Evolutionary conservation across 805 yeast genomes (phyloP).

Genomic region (Suhomyces tanzawaensis): DNA sequence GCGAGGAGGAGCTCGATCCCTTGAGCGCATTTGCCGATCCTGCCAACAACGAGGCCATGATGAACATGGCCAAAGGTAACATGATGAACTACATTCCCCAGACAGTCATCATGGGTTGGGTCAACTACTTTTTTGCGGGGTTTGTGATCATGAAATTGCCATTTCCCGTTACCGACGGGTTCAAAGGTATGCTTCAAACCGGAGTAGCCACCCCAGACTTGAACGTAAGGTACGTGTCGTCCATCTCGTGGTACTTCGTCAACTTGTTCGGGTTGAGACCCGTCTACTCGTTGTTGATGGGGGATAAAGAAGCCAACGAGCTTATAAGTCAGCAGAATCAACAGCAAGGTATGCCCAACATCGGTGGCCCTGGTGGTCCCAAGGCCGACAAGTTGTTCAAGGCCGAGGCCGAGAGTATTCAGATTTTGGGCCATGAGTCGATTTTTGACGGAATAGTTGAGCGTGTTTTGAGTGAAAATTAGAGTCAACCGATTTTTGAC

Average conservation of each 20-base stretch:
- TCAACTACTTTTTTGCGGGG: slow-evolving; percentile 88
- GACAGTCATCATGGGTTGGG: slow-evolving; percentile 94
- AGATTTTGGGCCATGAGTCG: slow-evolving; percentile 52
- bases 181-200: slow-evolving; percentile 87
- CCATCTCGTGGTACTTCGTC: slow-evolving; percentile 94
- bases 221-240: slow-evolving; percentile 88
- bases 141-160: slow-evolving; percentile 79
- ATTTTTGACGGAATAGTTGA: slow-evolving; percentile 60
- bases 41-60: slow-evolving; percentile 64
- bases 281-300: slow-evolving; percentile 67
- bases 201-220: slow-evolving; percentile 83
- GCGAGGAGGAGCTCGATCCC: slow-evolving; percentile 31
- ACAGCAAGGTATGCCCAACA: slow-evolving; percentile 37
- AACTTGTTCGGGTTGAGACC: slow-evolving; percentile 81
- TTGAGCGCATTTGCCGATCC: slow-evolving; percentile 69
- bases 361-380: slow-evolving; percentile 59
- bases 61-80: slow-evolving; percentile 77
- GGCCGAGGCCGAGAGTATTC: slow-evolving; percentile 71
- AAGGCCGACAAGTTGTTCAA: slow-evolving; percentile 61
- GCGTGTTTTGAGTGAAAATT: slow-evolving; percentile 40
- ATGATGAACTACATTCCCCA: slow-evolving; percentile 86
- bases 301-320: slow-evolving; percentile 46
- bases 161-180: slow-evolving; percentile 84
- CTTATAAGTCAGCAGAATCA: slow-evolving; percentile 39
- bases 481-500: too few species aligned